A percentile compares a stretch with the other conserved stretches of the same genome.
phyloP scores from a whole-genome alignment of 192 early-diverging fungal genomes.

The Gamsiella multidivaricata region DNA sequence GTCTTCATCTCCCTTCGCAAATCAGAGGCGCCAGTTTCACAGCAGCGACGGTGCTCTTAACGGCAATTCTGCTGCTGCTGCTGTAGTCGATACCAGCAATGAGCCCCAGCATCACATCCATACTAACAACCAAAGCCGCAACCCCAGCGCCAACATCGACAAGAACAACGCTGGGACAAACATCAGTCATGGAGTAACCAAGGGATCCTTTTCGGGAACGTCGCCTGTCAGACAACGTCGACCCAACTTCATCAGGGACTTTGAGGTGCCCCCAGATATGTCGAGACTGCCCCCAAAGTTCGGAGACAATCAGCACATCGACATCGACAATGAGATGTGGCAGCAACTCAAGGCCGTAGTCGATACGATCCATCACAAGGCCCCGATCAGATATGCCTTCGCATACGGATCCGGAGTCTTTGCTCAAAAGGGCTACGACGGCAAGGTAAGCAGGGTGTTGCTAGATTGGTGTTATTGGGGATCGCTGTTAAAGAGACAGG shows the following conservation, averaged over 20 bases:
- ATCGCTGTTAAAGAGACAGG: no score
- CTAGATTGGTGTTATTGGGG: neutral
- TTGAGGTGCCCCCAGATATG: conserved; percentile 53
- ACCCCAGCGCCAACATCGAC: neutral
- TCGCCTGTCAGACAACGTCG: conserved; percentile 26
- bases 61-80: neutral
- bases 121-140: neutral
- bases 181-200: conserved; percentile 1
- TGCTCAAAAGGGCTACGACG: conserved; percentile 84
- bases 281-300: conserved; percentile 62
- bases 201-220: conserved; percentile 2
- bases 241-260: conserved; percentile 48
- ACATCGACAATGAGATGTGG: conserved; percentile 64
- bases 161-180: neutral
- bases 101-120: no score
- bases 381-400: conserved; percentile 83
- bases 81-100: no score
- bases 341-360: conserved; percentile 61
- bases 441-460: conserved; percentile 52
- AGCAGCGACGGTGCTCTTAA: neutral
- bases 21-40: conserved; percentile 7
- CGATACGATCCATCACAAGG: conserved; percentile 56
- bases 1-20: neutral
- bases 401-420: conserved; percentile 98
- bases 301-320: conserved; percentile 69